Conservation (phyloP, 352 stramenopile species). For the Phytopythium vexans region DNA sequence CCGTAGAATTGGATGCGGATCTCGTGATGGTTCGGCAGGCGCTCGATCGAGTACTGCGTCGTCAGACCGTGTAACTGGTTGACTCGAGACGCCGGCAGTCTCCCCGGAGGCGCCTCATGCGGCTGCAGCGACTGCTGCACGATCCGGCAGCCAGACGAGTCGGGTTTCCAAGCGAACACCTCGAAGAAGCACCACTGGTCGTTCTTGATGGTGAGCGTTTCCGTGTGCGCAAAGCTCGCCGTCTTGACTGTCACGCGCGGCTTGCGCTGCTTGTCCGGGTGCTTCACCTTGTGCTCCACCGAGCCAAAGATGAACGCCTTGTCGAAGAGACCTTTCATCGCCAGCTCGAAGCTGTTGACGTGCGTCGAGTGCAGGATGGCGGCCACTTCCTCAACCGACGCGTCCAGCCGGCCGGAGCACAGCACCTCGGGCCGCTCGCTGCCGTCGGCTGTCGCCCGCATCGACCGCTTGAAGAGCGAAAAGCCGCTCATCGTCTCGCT, state of each 20-base stretch:
- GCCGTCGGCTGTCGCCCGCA: neutral
- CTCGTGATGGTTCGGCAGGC: constrained; percentile 7
- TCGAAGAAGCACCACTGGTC: constrained; percentile 31
- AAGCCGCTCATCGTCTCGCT: constrained; percentile 1
- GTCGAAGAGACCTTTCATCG: constrained; percentile 33
- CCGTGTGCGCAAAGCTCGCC: constrained; percentile 6
- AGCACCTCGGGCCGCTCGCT: constrained; percentile 22
- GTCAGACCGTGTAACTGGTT: constrained; percentile 20
- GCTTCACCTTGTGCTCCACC: constrained; percentile 5
- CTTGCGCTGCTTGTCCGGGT: neutral
- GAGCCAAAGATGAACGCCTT: constrained; percentile 29
- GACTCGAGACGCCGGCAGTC: constrained; percentile 8
- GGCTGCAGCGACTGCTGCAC: constrained; percentile 11
- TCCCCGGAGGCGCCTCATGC: constrained; percentile 10
- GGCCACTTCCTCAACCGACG: constrained; percentile 28
- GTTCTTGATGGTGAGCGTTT: constrained; percentile 12
- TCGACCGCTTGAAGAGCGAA: neutral
- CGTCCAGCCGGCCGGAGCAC: constrained; percentile 17
- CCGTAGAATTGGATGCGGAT: constrained; percentile 22
- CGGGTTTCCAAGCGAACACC: constrained; percentile 15
- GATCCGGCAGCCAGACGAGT: no score
- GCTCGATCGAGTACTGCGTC: constrained; percentile 17
- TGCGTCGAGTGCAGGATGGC: constrained; percentile 15
- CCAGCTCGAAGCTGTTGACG: constrained; percentile 13
- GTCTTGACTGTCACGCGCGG: constrained; percentile 4